A percentile compares a stretch with the other conserved stretches of the same genome.
These are phyloP conservation scores for Maudiozyma serrabonitensis DNA, from an alignment of 805 yeast species.

Conservation along the genomic window DNA sequence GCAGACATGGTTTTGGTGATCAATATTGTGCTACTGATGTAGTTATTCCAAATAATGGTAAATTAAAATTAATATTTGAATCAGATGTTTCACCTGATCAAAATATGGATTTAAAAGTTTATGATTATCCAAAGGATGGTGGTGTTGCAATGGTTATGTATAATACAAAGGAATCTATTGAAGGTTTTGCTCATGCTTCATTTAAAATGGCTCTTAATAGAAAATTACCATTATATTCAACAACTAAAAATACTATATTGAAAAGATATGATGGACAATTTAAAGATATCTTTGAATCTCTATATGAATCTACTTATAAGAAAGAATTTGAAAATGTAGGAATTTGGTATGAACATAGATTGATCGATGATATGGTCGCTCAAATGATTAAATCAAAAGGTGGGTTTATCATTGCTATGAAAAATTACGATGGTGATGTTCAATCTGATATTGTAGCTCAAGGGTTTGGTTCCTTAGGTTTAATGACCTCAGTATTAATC, in stretches of 20 bases:
- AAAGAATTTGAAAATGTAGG: slow-evolving; percentile 61
- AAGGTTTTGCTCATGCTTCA: slow-evolving; percentile 86
- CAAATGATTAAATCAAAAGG: slow-evolving; percentile 96
- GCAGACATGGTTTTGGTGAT: slow-evolving; percentile 96
- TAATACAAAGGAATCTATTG: slow-evolving; percentile 86
- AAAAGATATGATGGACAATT: slow-evolving; percentile 92
- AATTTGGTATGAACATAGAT: slow-evolving; percentile 95
- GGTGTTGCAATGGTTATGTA: slow-evolving; percentile 87
- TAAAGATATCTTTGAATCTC: slow-evolving; percentile 81
- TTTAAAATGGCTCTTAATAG: slow-evolving; percentile 78
- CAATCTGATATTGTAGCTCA: slow-evolving; percentile 96
- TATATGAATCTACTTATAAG: slow-evolving; percentile 65
- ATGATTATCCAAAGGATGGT: slow-evolving; percentile 48
- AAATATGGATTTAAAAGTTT: slow-evolving; percentile 29
- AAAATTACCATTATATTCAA: slow-evolving; percentile 69
- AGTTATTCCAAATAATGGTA: slow-evolving; percentile 57
- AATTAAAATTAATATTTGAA: slow-evolving; percentile 64
- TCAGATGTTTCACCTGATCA: slow-evolving; percentile 44
- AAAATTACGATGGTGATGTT: slow-evolving; percentile 97
- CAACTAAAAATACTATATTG: slow-evolving; percentile 91
- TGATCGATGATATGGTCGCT: slow-evolving; percentile 98
- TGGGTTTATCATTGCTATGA: slow-evolving; percentile 91
- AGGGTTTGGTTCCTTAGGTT: slow-evolving; percentile 93
- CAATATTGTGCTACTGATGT: slow-evolving; percentile 91
- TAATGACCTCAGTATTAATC: slow-evolving; percentile 94